phyloP scores from a whole-genome alignment of 306 rosid species.

The Inga oerstediana region DNA sequence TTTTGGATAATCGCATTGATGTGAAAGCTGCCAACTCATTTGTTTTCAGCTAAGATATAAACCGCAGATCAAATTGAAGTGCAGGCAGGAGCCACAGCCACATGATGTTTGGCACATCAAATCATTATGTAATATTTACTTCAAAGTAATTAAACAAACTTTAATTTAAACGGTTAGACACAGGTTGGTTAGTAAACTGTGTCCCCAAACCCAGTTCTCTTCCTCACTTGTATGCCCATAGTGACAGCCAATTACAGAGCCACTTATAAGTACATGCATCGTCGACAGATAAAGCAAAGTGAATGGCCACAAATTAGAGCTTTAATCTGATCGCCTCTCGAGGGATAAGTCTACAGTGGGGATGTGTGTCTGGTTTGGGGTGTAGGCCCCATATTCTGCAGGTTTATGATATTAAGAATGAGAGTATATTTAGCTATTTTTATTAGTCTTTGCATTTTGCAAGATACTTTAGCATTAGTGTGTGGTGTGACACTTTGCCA shows the following conservation, averaged over 20 bases:
- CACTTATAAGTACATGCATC: constrained; percentile 6
- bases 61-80: background rate
- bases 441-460: too few species aligned
- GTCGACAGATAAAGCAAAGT: background rate
- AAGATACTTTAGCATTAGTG: too few species aligned
- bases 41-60: background rate
- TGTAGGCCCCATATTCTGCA: background rate
- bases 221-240: background rate
- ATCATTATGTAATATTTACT: background rate
- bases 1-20: background rate
- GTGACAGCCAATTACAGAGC: constrained; percentile 1
- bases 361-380: constrained; percentile 29
- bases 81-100: background rate
- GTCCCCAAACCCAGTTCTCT: background rate
- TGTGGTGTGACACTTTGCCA: too few species aligned
- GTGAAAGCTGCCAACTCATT: background rate
- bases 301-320: background rate
- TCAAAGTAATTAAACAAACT: background rate
- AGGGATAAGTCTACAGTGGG: constrained; percentile 26
- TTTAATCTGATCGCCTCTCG: background rate
- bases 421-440: background rate
- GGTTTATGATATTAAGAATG: background rate
- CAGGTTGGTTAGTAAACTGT: background rate
- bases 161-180: background rate
- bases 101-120: background rate